phyloP scores from a whole-genome alignment of 352 stramenopile genomes.

The Phytophthora tubulina region DNA sequence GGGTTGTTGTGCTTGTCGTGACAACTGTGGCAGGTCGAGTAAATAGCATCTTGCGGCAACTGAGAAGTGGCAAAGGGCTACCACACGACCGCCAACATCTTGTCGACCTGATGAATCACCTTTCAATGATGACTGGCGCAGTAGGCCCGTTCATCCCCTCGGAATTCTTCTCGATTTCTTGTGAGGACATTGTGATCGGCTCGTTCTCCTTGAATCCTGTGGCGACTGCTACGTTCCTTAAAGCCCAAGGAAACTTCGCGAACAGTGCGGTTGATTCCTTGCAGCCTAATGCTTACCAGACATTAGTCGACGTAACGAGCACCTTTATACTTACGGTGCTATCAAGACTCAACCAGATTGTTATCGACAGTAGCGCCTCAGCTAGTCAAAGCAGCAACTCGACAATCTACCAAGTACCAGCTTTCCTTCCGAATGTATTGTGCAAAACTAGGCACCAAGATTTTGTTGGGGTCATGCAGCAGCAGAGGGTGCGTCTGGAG shows the following conservation, averaged over 20 bases:
- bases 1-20: slow-evolving; percentile 29
- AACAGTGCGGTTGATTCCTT: slow-evolving; percentile 21
- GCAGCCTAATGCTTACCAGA: slow-evolving; percentile 8
- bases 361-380: slow-evolving; percentile 14
- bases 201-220: slow-evolving; percentile 30
- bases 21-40: slow-evolving; percentile 24
- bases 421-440: slow-evolving; percentile 26
- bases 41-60: slow-evolving; percentile 9
- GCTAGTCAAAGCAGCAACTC: not conserved
- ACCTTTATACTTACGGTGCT: slow-evolving; percentile 38
- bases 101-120: slow-evolving; percentile 27
- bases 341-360: slow-evolving; percentile 27
- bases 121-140: slow-evolving; percentile 33
- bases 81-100: slow-evolving; percentile 31
- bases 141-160: slow-evolving; percentile 30
- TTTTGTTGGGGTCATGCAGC: slow-evolving; percentile 29
- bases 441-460: slow-evolving; percentile 40
- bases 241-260: slow-evolving; percentile 29
- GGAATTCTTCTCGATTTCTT: slow-evolving; percentile 38
- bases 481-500: slow-evolving; percentile 24
- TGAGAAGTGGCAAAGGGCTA: slow-evolving; percentile 16
- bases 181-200: slow-evolving; percentile 38
- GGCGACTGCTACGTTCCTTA: slow-evolving; percentile 31
- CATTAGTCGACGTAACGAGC: slow-evolving; percentile 26
- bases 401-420: slow-evolving; percentile 7